Evolutionary conservation across 2,329 filamentous ascomycete species (phyloP), one percentile per base, ranked within the genome.

Genomic region (Aspergillus sp.): DNA sequence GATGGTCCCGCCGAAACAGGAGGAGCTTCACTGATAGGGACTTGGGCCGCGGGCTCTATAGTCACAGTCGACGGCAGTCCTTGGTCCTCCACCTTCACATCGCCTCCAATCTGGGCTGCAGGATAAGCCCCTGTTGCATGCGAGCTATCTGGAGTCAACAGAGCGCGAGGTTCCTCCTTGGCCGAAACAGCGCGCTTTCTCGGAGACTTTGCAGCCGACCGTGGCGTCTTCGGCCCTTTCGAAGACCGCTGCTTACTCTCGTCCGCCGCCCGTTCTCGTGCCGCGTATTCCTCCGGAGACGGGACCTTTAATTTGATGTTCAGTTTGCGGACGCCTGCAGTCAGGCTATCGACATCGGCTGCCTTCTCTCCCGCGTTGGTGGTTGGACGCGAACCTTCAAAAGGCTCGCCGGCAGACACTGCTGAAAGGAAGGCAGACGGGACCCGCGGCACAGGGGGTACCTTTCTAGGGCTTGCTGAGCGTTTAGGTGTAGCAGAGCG

Each of bases 281-380:
- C 75, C 24, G 82, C 79, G 54, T 84, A 75, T 60, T 84, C 81
- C 60, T 84, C 81, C 19, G 76, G 76, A 0, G 80, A 75, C 0
- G 80, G 80, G 47, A 85, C 72, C 55, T 82, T 84, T 45, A 86
- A 63, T 19, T 82, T 84, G 50, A 86, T 79, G 49, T 66, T 74
- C 54, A 76, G 65, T 24, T 79, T 79, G 61, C 80, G 81, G 54
- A 85, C 65, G 3, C 79, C 79, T 3, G 76, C 73, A 1, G 79
- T 73, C 22, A 84, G 65, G 16, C 70, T 71, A 42, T 84, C 80
- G 42, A 84, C 63, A 30, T 77, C 73, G 14, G 70, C 49, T 56
- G 52, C 22, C 33, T 32, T 26, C 9, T 33, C 35, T 5, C 50
- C 51, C 10, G 32, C 38, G 11, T 16, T 30, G 8, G 52, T 32